Evolutionary conservation across 1,284 basidiomycete species (phyloP), one percentile per base, ranked within the genome.

Genomic region (Marasmius sp.): DNA sequence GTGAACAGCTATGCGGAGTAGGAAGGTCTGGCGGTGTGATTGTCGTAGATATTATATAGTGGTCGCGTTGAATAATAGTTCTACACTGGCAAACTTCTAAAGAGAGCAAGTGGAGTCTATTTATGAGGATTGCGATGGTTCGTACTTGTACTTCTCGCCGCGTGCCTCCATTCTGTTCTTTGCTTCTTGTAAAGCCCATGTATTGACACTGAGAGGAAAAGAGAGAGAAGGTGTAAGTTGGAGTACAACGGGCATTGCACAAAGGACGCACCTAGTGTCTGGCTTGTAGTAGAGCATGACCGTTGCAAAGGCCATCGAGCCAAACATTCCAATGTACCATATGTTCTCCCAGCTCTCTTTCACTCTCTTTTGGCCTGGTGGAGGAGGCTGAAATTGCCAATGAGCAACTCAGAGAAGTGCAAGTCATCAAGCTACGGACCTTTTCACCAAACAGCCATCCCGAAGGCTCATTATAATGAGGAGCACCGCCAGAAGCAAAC

Each of bases 201-300:
- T 87, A 77, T 94, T 90, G 75, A 96, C 90, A 72, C 94, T 95
- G 69, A 36, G 53, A 9, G 50, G 53, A 43, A 34, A 45, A 43
- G 59, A 48, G 43, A 64, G 57, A 52, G 61, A 51, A 7, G 43
- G 34, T 14, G 57, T 20, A n/a, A 18, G 45, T 6, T 47, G 9
- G 16, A 8, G n/a, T n/a, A 8, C 14, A 47, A 8, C 2, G 2
- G 16, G 45, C 11, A 43, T 43, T 12, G 3, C 12, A 6, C 11
- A 12, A n/a, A 47, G 16, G 45, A 47, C 91, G 68, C 71, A 95
- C 95, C 91, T 95, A 18, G 93, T 96, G 74, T 98, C 95, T 6
- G 97, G 96, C 81, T 97, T 97, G 84, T 96, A 98, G 77, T 94
- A 92, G 52, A 94, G 77, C 70, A 94, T 77, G 51, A 97, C 85